Base-by-base conservation (phyloP, 106 monocot species). In the Dactylorhiza incarnata region DNA sequence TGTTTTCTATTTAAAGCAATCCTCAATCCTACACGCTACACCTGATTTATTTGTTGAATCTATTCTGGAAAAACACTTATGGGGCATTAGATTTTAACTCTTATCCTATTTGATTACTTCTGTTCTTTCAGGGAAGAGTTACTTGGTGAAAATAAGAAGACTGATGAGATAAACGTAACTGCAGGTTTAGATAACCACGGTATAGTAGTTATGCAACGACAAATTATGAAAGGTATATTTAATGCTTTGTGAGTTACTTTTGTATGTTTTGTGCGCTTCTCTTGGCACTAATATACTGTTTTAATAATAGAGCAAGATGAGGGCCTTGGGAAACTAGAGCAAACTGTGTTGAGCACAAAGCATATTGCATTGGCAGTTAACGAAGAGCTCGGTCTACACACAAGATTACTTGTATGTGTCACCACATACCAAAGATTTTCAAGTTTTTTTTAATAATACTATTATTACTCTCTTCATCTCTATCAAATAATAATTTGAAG, bases 301-400 rank as follows among this genome's bases (percentile, higher is more conserved):
- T 61, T 69, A 68, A 37, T 37, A 37, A 37, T 49, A 95, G 95
- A 95, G 78, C 95, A 95, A 92, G 95, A 95, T 71, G 84, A 85
- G 74, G 92, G 87, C 43, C 86, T 95, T 69, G 92, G 87, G 46
- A 86, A 84, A 71, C 83, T 95, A 70, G 92, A 95, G 75, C 84
- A 90, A 45, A 90, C 90, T 11, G 92, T 95, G 22, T n/a, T 82
- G 45, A 95, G 87, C 77, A 95, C 95, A 59, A 95, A 95, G 51
- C 92, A 95, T 84, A 88, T 95, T 66, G 92, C 95, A 52, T 84
- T 95, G 76, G 83, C 95, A 24, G 86, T 95, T 55, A 92, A 92
- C 17, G 95, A 90, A 77, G 95, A 95, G 77, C 74, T 95, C 78
- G 80, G 85, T 76, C 77, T 95, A 76, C 95, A 95, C 11, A 89